Percentiles rank a stretch among this genome's conserved stretches.
phyloP scores from a whole-genome alignment of 371 early-diverging fungal species.

The Cokeromyces recurvatus region DNA sequence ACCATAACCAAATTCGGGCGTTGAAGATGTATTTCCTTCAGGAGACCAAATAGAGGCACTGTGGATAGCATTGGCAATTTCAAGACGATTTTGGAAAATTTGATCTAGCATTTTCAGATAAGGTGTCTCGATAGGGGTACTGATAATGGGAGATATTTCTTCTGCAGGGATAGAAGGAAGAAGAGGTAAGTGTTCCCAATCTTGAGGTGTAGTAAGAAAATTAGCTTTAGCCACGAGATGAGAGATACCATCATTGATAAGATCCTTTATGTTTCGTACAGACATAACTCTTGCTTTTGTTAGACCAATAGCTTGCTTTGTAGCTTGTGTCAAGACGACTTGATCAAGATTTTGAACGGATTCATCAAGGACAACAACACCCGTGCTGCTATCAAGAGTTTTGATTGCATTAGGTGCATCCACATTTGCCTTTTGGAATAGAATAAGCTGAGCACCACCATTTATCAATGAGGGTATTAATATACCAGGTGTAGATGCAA shows the following conservation, averaged over 20 bases:
- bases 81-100: constrained; percentile 72
- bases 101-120: constrained; percentile 79
- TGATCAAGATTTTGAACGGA: neutral
- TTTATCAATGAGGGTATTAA: constrained; percentile 27
- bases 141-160: neutral
- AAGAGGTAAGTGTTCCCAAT: constrained; percentile 11
- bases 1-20: constrained; percentile 87
- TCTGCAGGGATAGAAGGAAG: neutral
- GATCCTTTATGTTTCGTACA: neutral
- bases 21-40: constrained; percentile 50
- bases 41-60: constrained; percentile 45
- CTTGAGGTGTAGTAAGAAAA: constrained; percentile 10
- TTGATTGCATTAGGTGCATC: constrained; percentile 11
- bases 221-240: constrained; percentile 8
- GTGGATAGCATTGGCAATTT: constrained; percentile 70
- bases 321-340: constrained; percentile 12
- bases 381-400: constrained; percentile 5
- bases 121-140: constrained; percentile 55
- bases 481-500: constrained; percentile 10
- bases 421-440: constrained; percentile 10
- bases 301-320: constrained; percentile 15
- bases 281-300: constrained; percentile 2
- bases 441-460: constrained; percentile 14
- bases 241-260: constrained; percentile 4
- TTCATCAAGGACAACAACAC: constrained; percentile 15